Evolutionary conservation across 495 filamentous ascomycete genomes (phyloP).

Genomic region (Penicillium cosmopolitanum): DNA sequence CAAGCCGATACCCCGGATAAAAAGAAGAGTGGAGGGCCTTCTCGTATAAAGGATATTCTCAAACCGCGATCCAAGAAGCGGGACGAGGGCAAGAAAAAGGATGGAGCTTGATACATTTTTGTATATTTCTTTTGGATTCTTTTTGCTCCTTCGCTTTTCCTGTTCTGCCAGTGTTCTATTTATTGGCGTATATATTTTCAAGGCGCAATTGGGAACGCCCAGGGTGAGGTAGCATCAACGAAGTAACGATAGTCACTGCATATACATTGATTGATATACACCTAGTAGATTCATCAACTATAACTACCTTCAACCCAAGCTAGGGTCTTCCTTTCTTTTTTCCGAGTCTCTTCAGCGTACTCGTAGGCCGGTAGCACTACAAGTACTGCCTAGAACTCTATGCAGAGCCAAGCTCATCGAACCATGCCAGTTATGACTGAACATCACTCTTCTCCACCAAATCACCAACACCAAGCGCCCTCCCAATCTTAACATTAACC

Average conservation of each 20-base stretch:
- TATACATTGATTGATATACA: background rate
- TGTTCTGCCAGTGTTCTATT: background rate
- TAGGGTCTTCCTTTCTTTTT: too few species aligned
- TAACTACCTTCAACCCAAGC: too few species aligned
- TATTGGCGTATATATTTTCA: background rate
- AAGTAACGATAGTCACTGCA: background rate
- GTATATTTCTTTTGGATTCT: conserved; percentile 1
- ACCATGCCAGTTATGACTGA: conserved; percentile 12
- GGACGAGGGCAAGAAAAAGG: conserved; percentile 16
- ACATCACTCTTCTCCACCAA: conserved; percentile 78
- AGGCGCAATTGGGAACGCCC: background rate
- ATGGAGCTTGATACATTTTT: conserved; percentile 1
- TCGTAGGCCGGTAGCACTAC: too few species aligned
- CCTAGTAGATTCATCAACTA: background rate
- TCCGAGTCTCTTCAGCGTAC: too few species aligned
- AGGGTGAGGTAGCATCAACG: background rate
- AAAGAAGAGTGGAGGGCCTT: conserved; percentile 19
- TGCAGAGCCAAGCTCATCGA: too few species aligned
- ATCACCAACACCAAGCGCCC: conserved; percentile 79
- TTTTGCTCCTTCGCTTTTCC: background rate
- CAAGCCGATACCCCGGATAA: conserved; percentile 15
- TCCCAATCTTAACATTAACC: conserved; percentile 77
- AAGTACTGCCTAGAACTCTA: too few species aligned
- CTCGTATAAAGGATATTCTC: conserved; percentile 28
- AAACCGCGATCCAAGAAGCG: conserved; percentile 31